Percentiles rank a stretch among this genome's conserved stretches.
Conservation (phyloP, 2,329 filamentous ascomycete genomes). For the Colletotrichum truncatum region DNA sequence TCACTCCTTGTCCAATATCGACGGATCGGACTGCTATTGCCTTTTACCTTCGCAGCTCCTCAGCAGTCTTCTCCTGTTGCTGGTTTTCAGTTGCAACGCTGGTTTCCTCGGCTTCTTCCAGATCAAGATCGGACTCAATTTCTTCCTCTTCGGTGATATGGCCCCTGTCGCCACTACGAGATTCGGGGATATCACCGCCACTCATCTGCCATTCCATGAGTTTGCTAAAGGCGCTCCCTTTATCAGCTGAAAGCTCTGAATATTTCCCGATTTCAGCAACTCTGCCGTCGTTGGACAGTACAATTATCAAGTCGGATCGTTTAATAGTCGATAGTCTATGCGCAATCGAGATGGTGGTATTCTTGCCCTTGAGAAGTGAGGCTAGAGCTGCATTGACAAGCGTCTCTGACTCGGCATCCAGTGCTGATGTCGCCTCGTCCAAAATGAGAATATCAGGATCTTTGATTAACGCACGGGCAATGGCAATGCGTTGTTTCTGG, state of each 20-base stretch:
- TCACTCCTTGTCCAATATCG: not conserved
- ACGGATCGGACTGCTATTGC: not conserved
- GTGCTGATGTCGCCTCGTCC: constrained; percentile 93
- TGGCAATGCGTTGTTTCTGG: constrained; percentile 97
- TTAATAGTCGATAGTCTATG: constrained; percentile 97
- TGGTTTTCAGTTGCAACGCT: constrained; percentile 31
- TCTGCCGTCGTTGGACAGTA: constrained; percentile 84
- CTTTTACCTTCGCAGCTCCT: constrained; percentile 14
- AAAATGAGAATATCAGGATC: constrained; percentile 96
- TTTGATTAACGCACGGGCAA: constrained; percentile 93
- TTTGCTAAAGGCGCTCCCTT: constrained; percentile 87
- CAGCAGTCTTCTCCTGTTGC: constrained; percentile 9
- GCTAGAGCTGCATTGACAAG: constrained; percentile 91
- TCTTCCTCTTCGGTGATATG: constrained; percentile 62
- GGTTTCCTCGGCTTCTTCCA: constrained; percentile 43
- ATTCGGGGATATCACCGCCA: constrained; percentile 72
- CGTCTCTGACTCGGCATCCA: constrained; percentile 97
- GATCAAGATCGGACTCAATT: constrained; percentile 58
- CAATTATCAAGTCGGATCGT: constrained; percentile 92
- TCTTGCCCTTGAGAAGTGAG: constrained; percentile 82
- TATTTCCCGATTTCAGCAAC: constrained; percentile 94
- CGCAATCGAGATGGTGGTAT: constrained; percentile 97
- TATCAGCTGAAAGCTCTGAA: constrained; percentile 75
- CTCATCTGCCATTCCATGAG: constrained; percentile 99
- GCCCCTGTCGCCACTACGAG: constrained; percentile 39